A percentile compares a stretch with the other conserved stretches of the same genome.
phyloP scores from a whole-genome alignment of 176 grass and related monocot species.

The Puya raimondii region DNA sequence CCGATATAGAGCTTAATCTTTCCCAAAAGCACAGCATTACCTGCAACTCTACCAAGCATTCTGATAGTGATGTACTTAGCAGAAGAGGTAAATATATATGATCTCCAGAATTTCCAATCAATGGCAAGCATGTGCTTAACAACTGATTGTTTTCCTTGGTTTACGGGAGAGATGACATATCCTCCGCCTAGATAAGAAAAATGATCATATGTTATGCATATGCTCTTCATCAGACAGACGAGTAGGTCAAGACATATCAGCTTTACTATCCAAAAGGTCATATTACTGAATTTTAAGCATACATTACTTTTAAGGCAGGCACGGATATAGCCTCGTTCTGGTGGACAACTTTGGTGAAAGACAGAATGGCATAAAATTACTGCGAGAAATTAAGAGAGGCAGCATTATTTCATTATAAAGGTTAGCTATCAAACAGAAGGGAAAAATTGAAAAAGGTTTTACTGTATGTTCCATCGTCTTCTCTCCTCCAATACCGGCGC shows the following conservation, averaged over 20 bases:
- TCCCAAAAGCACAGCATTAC: slow-evolving; percentile 1
- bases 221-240: neutral
- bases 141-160: slow-evolving; percentile 27
- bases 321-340: slow-evolving; percentile 15
- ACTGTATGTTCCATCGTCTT: slow-evolving; percentile 30
- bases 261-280: neutral
- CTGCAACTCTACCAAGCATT: slow-evolving; percentile 30
- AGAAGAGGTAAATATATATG: slow-evolving; percentile 23
- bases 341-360: slow-evolving; percentile 18
- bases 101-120: slow-evolving; percentile 29
- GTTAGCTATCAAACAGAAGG: neutral
- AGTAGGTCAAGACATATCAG: neutral
- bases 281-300: slow-evolving; percentile 10
- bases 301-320: slow-evolving; percentile 37
- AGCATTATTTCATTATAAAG: slow-evolving; percentile 7
- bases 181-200: slow-evolving; percentile 16
- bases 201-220: neutral
- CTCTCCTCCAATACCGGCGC: slow-evolving; percentile 23
- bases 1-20: slow-evolving; percentile 14
- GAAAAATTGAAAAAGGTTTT: neutral
- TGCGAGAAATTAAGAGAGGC: slow-evolving; percentile 5
- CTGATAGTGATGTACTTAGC: slow-evolving; percentile 25
- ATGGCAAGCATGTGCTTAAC: slow-evolving; percentile 29
- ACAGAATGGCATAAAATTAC: slow-evolving; percentile 27
- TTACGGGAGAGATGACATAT: slow-evolving; percentile 27